Base-by-base conservation (phyloP, 306 rosid genomes). In the Citrullus mucosospermus region DNA sequence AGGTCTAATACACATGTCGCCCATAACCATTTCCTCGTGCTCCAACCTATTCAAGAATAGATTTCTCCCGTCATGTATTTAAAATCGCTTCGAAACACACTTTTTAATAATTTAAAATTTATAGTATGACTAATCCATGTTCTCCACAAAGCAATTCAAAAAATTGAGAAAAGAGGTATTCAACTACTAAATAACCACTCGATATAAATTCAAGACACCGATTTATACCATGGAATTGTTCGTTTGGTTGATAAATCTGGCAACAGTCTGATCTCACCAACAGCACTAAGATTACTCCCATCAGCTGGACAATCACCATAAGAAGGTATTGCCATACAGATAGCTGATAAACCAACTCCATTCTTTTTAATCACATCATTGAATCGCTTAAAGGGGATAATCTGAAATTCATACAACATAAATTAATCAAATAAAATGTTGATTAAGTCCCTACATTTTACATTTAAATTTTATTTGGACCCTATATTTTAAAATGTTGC, bases 1-100 rank as follows among this genome's bases (percentile, higher is more conserved):
- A 16, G 93, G 88, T 84, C 84, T 89, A 68, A 82, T 71, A 72
- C 79, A 82, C 92, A 90, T 82, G 79, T 92, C 89, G 58, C 86
- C 92, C 83, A 94, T 82, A 85, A 94, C 96, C 93, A 94, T 92
- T 72, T 94, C 98, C 82, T 92, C 98, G 57, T 85, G 83, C 57
- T 85, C 79, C 76, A 44, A 77, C 98, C 98, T 94, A 87, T 76
- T 54, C 75, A 20, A 90, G 48, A 43, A 43, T 32, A 25, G 28
- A 25, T 25, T 25, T 25, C 28, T 25, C 28, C 28, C 1, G 28
- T 25, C 28, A 25, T 3, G 4, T 32, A 2, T 32, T 32, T 32
- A 32, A 32, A 32, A 32, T 32, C 36, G 4, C 4, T 32, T 32
- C 0, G 3, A 32, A 32, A 32, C 36, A 32, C 28, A 32, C 36